Evolutionary conservation across 2,329 filamentous ascomycete species (phyloP).

Genomic region (Colletotrichum musae): DNA sequence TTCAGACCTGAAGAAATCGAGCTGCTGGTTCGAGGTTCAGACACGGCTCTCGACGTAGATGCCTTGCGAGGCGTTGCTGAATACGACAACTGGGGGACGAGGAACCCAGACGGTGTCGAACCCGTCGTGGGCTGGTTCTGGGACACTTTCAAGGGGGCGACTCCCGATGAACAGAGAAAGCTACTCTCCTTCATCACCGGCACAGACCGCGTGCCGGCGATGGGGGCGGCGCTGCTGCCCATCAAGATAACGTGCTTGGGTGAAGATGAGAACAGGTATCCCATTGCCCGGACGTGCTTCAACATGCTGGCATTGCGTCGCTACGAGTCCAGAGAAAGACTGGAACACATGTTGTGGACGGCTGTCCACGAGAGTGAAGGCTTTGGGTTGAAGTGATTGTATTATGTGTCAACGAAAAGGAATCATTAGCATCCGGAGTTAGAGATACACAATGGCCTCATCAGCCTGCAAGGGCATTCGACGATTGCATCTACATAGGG

Average conservation of each 20-base stretch:
- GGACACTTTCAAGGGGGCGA: constrained; percentile 80
- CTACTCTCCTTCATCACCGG: constrained; percentile 90
- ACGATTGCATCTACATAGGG: constrained; percentile 15
- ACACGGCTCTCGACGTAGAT: constrained; percentile 84
- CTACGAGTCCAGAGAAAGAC: constrained; percentile 75
- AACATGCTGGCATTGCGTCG: constrained; percentile 85
- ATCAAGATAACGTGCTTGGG: constrained; percentile 85
- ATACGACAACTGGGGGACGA: constrained; percentile 83
- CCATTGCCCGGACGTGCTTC: constrained; percentile 92
- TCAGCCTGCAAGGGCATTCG: constrained; percentile 10
- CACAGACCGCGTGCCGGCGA: constrained; percentile 90
- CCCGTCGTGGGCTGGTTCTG: constrained; percentile 89
- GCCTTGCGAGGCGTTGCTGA: constrained; percentile 82
- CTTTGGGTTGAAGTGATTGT: constrained; percentile 83
- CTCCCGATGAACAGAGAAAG: constrained; percentile 79
- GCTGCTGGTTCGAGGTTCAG: constrained; percentile 86
- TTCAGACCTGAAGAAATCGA: constrained; percentile 95
- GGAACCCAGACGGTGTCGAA: constrained; percentile 70
- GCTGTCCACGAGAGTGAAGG: constrained; percentile 93
- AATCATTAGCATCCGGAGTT: constrained; percentile 32
- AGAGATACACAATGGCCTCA: constrained; percentile 16
- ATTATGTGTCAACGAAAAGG: constrained; percentile 30
- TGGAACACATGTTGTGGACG: constrained; percentile 83
- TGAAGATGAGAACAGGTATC: constrained; percentile 81
- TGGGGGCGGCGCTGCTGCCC: constrained; percentile 83